These are phyloP conservation scores for Cladosporium oxysporum DNA, from an alignment of 2,329 filamentous ascomycete genomes.

Conservation along the genomic window DNA sequence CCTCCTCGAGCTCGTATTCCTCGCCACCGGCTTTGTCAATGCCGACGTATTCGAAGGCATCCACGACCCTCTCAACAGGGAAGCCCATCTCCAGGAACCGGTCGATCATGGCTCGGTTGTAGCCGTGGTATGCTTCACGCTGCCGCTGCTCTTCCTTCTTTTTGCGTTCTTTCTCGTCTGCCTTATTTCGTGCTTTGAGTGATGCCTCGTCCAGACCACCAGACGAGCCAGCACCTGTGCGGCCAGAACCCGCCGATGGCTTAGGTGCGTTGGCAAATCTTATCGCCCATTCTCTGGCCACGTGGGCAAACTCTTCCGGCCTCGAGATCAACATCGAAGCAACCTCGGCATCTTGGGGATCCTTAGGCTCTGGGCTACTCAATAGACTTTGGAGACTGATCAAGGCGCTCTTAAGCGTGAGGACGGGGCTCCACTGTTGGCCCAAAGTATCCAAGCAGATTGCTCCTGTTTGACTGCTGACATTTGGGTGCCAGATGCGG, in stretches of 20 bases:
- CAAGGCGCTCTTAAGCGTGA: constrained; percentile 93
- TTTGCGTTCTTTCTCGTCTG: constrained; percentile 56
- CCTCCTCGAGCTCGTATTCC: constrained; percentile 85
- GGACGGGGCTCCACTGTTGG: constrained; percentile 88
- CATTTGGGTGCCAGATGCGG: constrained; percentile 95
- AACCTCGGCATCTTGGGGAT: constrained; percentile 95
- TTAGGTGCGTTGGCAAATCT: constrained; percentile 76
- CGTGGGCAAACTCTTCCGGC: constrained; percentile 75
- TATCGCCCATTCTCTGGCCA: constrained; percentile 89
- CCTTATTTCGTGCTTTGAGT: constrained; percentile 55
- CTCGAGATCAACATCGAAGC: constrained; percentile 83
- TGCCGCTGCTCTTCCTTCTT: constrained; percentile 53
- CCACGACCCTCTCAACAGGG: constrained; percentile 79
- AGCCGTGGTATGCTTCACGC: constrained; percentile 72
- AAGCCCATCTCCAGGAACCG: constrained; percentile 92
- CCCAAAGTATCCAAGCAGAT: constrained; percentile 95
- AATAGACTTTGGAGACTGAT: constrained; percentile 92
- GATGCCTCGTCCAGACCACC: constrained; percentile 36
- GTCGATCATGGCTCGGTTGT: constrained; percentile 79
- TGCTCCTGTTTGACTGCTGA: constrained; percentile 77
- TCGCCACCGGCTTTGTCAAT: constrained; percentile 76
- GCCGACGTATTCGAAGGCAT: constrained; percentile 69
- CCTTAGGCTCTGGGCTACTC: constrained; percentile 89
- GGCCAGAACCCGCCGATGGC: constrained; percentile 51
- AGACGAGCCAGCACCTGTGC: constrained; percentile 32